Evolutionary conservation across 306 rosid genomes (phyloP), one percentile per base, ranked within the genome.

Genomic region (Dryas octopetala): DNA sequence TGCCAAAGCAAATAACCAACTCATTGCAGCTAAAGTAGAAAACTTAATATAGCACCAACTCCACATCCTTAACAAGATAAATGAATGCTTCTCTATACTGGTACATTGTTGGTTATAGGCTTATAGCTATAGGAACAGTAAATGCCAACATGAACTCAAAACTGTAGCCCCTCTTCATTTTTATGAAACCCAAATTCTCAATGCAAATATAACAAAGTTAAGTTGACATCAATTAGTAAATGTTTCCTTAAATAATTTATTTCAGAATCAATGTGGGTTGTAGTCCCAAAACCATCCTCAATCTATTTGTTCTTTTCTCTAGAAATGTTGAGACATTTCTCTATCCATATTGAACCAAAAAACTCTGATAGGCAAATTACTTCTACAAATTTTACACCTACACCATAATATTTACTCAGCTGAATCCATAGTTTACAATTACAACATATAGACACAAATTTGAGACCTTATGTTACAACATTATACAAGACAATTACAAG

Each of bases 141-240:
- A 4, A 43, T 71, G 76, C 65, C 53, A 71, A 46, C 46, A 15
- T 44, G 43, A 57, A 43, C 55, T 41, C 26, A 71, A 63, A 41
- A 38, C 10, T 43, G 44, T 54, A n/a, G 50, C 54, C 75, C 13
- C 48, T 40, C 23, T 68, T 23, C 71, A 14, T 47, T 51, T 53
- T 57, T 57, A 57, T 23, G 38, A 4, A 59, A 15, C 47, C 19
- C 11, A 62, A 38, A 8, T 62, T 16, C 48, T 14, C 44, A 26
- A 59, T 59, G 32, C 32, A 12, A 7, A 28, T 51, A 40, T 7
- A 53, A 53, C 45, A 61, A 5, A 32, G 17, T 61, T 52, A 28
- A 4, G 45, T 61, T 61, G 44, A 32, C 10, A 2, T 14, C 60
- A 70, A 53, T 70, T 40, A 52, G 40, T 52, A 40, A 38, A 52